Evolutionary conservation across 441 rosid species (phyloP).

Genomic region (Geranium incanum): DNA sequence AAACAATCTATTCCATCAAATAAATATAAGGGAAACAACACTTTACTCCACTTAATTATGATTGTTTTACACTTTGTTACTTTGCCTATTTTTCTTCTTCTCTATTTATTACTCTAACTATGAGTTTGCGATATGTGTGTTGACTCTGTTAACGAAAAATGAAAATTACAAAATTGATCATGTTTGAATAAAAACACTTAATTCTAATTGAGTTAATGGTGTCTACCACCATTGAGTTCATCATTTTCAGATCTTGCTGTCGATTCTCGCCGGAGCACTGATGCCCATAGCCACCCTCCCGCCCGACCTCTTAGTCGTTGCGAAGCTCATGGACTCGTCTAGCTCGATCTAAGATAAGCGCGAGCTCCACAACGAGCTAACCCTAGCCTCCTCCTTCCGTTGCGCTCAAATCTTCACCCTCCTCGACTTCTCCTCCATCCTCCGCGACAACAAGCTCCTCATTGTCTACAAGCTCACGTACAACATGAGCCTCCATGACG

Average conservation of each 20-base stretch:
- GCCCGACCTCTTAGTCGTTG: conserved; percentile 37
- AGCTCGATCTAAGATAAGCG: conserved; percentile 61
- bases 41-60: too few species aligned
- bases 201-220: too few species aligned
- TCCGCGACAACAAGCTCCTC: conserved; percentile 40
- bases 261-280: conserved; percentile 35
- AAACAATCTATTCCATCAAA: too few species aligned
- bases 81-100: too few species aligned
- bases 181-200: conserved; percentile 21
- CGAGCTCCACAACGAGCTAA: conserved; percentile 79
- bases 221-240: conserved; percentile 35
- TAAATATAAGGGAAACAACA: too few species aligned
- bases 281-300: conserved; percentile 56
- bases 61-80: too few species aligned
- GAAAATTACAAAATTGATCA: conserved; percentile 12
- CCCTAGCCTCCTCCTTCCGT: conserved; percentile 42
- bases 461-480: conserved; percentile 78
- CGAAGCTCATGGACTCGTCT: conserved; percentile 56
- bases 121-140: too few species aligned
- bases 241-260: conserved; percentile 27
- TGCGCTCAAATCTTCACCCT: conserved; percentile 66
- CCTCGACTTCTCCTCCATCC: conserved; percentile 64
- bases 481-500: conserved; percentile 73
- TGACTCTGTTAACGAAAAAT: too few species aligned
- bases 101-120: too few species aligned